Conservation (phyloP, 805 yeast species). For the Isabelozyma heimii region DNA sequence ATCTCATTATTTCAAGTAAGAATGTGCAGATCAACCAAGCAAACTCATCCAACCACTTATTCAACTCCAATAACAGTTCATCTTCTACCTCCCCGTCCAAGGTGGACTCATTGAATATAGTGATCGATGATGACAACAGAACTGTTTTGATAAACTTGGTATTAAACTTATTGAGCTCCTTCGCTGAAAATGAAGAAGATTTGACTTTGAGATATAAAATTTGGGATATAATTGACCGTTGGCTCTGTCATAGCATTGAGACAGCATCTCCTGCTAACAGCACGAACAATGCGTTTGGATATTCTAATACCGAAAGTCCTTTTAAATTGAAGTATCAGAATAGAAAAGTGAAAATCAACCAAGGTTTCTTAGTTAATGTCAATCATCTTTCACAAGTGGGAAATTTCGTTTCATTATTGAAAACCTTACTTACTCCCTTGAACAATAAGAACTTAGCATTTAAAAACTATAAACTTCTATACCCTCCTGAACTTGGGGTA, state of each 20-base stretch:
- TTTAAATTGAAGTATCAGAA: conserved; percentile 1
- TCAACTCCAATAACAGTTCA: conserved; percentile 4
- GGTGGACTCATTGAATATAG: conserved; percentile 17
- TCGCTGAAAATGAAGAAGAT: conserved; percentile 45
- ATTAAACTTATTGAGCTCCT: conserved; percentile 49
- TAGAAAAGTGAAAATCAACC: conserved; percentile 13
- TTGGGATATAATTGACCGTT: conserved; percentile 70
- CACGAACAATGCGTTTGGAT: not conserved
- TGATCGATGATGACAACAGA: conserved; percentile 35
- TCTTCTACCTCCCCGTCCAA: not conserved
- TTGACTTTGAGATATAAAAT: conserved; percentile 41
- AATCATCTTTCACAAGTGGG: conserved; percentile 47
- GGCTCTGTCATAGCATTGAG: conserved; percentile 51
- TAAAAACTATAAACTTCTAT: conserved; percentile 40
- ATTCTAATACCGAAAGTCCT: conserved; percentile 9
- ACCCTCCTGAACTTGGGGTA: conserved; percentile 63
- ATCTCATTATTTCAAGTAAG: conserved; percentile 22
- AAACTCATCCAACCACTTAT: not conserved
- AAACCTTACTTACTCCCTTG: conserved; percentile 33
- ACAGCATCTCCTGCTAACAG: conserved; percentile 3
- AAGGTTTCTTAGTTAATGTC: conserved; percentile 39
- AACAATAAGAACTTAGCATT: conserved; percentile 24
- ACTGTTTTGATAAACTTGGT: conserved; percentile 31
- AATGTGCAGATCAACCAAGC: conserved; percentile 1
- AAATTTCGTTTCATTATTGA: conserved; percentile 61